Evolutionary conservation across 164 flowering plant genomes (phyloP).

Genomic region (Magnolia kwangsiensis): DNA sequence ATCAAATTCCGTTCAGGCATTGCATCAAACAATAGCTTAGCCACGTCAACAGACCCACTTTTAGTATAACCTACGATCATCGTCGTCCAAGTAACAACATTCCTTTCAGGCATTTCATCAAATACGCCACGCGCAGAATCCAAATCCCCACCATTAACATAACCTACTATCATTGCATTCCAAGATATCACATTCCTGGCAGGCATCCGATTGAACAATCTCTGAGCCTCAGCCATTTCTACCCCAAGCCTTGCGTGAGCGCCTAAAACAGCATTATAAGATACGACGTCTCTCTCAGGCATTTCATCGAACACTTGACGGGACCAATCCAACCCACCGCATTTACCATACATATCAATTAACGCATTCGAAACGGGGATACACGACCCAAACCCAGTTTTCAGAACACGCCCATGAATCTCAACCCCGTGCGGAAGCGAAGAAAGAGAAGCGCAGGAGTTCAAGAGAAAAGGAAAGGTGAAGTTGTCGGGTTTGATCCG

Average conservation of each 20-base stretch:
- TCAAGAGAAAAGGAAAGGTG: constrained; percentile 32
- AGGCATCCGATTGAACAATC: constrained; percentile 22
- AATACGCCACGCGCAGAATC: constrained; percentile 18
- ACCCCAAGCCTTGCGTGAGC: constrained; percentile 24
- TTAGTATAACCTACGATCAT: constrained; percentile 34
- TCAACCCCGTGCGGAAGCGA: constrained; percentile 15
- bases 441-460: constrained; percentile 23
- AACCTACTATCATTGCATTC: constrained; percentile 32
- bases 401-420: constrained; percentile 20
- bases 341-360: constrained; percentile 35
- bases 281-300: constrained; percentile 27
- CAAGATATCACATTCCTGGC: constrained; percentile 30
- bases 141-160: constrained; percentile 22
- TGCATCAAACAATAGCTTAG: constrained; percentile 26
- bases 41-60: constrained; percentile 26
- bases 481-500: constrained; percentile 24
- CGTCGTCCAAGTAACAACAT: constrained; percentile 30
- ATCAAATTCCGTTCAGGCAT: constrained; percentile 34
- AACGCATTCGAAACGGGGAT: constrained; percentile 25
- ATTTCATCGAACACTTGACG: constrained; percentile 25
- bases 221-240: constrained; percentile 19
- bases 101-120: constrained; percentile 26
- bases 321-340: constrained; percentile 11
- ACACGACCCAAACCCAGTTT: constrained; percentile 16
- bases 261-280: constrained; percentile 30